A percentile compares a stretch with the other conserved stretches of the same genome.
These are phyloP conservation scores for Fusarium sp. DNA, from an alignment of 2,329 filamentous ascomycete species.

Conservation along the genomic window DNA sequence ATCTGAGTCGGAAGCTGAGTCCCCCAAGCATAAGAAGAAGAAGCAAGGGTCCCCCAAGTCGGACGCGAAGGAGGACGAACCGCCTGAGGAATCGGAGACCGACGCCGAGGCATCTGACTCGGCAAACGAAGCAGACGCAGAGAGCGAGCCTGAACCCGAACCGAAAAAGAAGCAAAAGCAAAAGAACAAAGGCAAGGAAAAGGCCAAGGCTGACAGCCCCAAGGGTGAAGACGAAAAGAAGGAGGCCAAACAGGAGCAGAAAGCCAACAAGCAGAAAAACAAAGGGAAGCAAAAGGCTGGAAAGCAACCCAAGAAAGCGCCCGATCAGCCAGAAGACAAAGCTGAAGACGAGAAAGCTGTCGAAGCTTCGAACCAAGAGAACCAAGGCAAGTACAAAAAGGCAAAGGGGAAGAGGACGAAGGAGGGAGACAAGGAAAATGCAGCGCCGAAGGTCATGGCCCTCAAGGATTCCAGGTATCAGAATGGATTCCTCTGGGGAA, in stretches of 20 bases:
- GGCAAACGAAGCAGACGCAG: conserved; percentile 22
- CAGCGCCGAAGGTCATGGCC: conserved; percentile 14
- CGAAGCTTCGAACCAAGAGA: conserved; percentile 15
- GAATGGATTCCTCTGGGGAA: conserved; percentile 34
- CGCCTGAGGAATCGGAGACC: conserved; percentile 19
- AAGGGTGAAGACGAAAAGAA: conserved; percentile 19
- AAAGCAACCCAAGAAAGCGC: conserved; percentile 1
- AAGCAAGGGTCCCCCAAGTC: conserved; percentile 7
- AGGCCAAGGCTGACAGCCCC: conserved; percentile 5
- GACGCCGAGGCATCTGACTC: conserved; percentile 31
- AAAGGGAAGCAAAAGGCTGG: conserved; percentile 15
- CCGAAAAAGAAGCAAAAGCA: conserved; percentile 16
- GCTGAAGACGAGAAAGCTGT: conserved; percentile 14
- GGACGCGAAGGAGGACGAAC: conserved; percentile 15
- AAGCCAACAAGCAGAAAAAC: conserved; percentile 21
- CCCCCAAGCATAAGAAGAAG: conserved; percentile 30
- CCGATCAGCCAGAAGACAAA: conserved; percentile 14
- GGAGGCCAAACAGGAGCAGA: conserved; percentile 21
- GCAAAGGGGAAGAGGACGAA: conserved; percentile 5
- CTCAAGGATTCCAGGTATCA: conserved; percentile 22
- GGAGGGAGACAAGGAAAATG: conserved; percentile 6
- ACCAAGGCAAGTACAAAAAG: conserved; percentile 34
- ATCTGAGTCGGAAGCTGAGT: conserved; percentile 30
- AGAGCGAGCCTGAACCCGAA: conserved; percentile 20
- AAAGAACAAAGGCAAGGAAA: conserved; percentile 16